Conservation (phyloP, 176 grass and related monocot species). For the Lolium rigidum region DNA sequence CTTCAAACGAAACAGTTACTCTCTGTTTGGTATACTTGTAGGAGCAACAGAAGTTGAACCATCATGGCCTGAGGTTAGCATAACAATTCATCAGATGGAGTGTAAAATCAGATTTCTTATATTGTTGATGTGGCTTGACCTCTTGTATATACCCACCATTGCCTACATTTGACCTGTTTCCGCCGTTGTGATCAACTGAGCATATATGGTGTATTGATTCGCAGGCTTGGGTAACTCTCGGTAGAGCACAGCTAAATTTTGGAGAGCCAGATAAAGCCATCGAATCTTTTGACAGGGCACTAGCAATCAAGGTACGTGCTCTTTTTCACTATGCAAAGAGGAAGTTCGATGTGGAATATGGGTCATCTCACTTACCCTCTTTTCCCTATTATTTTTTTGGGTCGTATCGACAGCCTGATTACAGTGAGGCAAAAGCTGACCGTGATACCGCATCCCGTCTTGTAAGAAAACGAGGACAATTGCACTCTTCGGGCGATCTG, state of each 20-base stretch:
- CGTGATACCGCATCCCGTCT: constrained; percentile 61
- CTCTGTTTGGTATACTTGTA: constrained; percentile 54
- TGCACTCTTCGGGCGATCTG: constrained; percentile 52
- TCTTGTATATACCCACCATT: neutral
- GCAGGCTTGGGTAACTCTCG: constrained; percentile 93
- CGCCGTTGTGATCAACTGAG: neutral
- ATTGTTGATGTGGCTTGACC: neutral
- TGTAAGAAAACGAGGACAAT: constrained; percentile 57
- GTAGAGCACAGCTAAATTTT: constrained; percentile 87
- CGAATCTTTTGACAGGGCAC: constrained; percentile 71
- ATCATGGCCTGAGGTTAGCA: constrained; percentile 78
- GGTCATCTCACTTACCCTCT: neutral
- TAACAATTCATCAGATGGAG: neutral
- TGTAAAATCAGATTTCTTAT: neutral
- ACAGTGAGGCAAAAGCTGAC: constrained; percentile 53
- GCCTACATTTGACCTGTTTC: neutral
- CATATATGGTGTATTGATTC: constrained; percentile 39
- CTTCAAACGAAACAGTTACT: constrained; percentile 32
- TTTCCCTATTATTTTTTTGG: neutral
- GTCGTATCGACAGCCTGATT: constrained; percentile 54
- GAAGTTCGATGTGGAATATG: neutral
- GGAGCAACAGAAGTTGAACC: constrained; percentile 84
- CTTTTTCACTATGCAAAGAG: neutral
- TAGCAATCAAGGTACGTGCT: constrained; percentile 60
- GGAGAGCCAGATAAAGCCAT: constrained; percentile 89